Evolutionary conservation across 352 stramenopile species (phyloP), one percentile per base, ranked within the genome.

Genomic region (Nothophytophthora sp.): DNA sequence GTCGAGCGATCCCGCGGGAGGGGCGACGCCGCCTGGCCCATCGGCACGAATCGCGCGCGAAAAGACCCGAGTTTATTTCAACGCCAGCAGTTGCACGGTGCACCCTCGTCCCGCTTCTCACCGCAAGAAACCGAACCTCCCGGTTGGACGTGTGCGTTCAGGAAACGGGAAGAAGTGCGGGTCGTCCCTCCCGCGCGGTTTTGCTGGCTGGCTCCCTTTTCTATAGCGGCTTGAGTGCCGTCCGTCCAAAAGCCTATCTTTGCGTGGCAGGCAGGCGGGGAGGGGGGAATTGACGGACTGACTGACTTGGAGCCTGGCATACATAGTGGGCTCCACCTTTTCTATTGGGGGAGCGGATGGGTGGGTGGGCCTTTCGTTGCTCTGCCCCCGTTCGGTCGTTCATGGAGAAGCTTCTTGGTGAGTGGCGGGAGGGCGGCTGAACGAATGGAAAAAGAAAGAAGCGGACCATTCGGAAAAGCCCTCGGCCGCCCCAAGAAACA

Each of bases 361-460:
- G 28, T 33, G 49, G 41, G 49, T n/a, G 29, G 20, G 32, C 32
- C 44, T 52, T 33, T 44, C 38, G 19, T 22, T 44, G 19, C 20
- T 28, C 19, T 44, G 20, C 27, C 23, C 12, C 13, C 16, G 16
- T 10, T 5, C 37, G 6, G 27, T 12, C 7, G 27, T 32, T 32
- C 27, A 35, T 3, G 4, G 29, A 35, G 29, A 10, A 15, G 16
- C 29, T 10, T 15, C 29, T 35, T 10, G 29, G 10, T 13, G 20
- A 32, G 27, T 12, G 19, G 20, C 19, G 27, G 19, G 38, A 18
- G 39, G 39, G 23, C 24, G 36, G 12, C 16, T 27, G 23, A 32
- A 33, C 29, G 13, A 44, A 44, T 22, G 47, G 46, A 55, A 43
- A 44, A 44, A 30, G 47, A 55, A 55, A 43, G 16, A 33, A 38